Evolutionary conservation across 805 yeast genomes (phyloP).

Genomic region (Kazachstania africana): DNA sequence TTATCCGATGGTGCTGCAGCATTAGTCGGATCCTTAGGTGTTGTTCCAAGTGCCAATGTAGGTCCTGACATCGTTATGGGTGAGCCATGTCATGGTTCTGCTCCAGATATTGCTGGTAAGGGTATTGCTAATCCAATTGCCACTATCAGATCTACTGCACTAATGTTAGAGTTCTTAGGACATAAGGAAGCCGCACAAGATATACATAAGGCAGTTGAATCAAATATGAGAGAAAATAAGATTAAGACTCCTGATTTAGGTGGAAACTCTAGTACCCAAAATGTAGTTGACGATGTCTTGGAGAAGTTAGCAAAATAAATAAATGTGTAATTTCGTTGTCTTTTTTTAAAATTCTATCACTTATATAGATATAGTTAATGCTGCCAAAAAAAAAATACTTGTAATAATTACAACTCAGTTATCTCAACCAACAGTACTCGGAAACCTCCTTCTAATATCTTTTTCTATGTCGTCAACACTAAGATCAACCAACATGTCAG

Average conservation of each 20-base stretch:
- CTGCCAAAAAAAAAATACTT: too few relatives aligned
- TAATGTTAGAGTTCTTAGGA: constrained; percentile 96
- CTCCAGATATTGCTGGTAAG: constrained; percentile 95
- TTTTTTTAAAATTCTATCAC: neutral
- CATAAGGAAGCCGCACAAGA: constrained; percentile 79
- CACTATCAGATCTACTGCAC: constrained; percentile 93
- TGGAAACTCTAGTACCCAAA: constrained; percentile 75
- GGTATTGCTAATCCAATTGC: constrained; percentile 95
- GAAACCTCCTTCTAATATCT: constrained; percentile 46
- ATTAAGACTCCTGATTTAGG: constrained; percentile 89
- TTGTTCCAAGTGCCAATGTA: constrained; percentile 95
- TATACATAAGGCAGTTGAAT: constrained; percentile 90
- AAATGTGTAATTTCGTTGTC: constrained; percentile 1
- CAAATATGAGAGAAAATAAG: constrained; percentile 68
- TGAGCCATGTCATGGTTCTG: constrained; percentile 98
- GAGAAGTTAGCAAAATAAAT: constrained; percentile 16
- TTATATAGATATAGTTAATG: too few relatives aligned
- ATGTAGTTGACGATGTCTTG: constrained; percentile 77
- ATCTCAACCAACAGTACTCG: constrained; percentile 45
- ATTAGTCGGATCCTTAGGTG: constrained; percentile 92
- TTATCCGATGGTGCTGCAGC: constrained; percentile 98
- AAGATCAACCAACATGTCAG: constrained; percentile 3
- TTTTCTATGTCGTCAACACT: constrained; percentile 44
- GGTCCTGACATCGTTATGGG: constrained; percentile 95
- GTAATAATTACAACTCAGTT: too few relatives aligned